Base-by-base conservation (phyloP, 352 stramenopile genomes). In the Pythium oligandrum region DNA sequence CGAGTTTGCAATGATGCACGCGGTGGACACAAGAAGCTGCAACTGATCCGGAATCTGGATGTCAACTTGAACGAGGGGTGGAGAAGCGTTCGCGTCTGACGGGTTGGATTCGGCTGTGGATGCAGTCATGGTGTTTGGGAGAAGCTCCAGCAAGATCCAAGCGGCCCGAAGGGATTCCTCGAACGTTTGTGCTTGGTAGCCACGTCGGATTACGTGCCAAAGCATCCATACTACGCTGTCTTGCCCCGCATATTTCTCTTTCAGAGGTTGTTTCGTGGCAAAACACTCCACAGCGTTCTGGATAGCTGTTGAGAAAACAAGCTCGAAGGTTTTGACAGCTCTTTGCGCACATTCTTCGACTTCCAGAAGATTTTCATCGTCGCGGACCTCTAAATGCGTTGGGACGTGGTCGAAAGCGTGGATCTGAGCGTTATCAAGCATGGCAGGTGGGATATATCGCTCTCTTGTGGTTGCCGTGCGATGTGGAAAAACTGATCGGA, bases 1-100 rank as follows among this genome's bases (percentile, higher is more conserved):
- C 8, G 69, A 78, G 6, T 52, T 31, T 6, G 65, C 63, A 31
- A 78, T 61, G 44, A 73, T 66, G 37, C 65, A 72, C 3, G 65
- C 69, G 11, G 55, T 62, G 4, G 62, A 55, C 0, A 60, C 56
- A 33, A 78, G 40, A 3, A 78, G 47, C 31, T 66, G 57, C n/a
- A 52, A n/a, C 2, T 73, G 59, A 6, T 71, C 53, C 0, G 43
- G 26, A n/a, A 66, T 53, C 6, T 48, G 9, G 0, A 46, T 3
- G 36, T 73, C 45, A n/a, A 78, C 26, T 6, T 43, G 8, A 11
- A 69, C 30, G 9, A 77, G 11, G 0, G 17, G 17, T 26, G 17
- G 17, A 26, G 17, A 26, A 26, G 17, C 17, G 17, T 26, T 26
- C 17, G 17, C 17, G 17, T 26, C 17, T 26, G 17, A 26, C 17